phyloP scores from a whole-genome alignment of 306 rosid genomes.

The Corylus avellana region DNA sequence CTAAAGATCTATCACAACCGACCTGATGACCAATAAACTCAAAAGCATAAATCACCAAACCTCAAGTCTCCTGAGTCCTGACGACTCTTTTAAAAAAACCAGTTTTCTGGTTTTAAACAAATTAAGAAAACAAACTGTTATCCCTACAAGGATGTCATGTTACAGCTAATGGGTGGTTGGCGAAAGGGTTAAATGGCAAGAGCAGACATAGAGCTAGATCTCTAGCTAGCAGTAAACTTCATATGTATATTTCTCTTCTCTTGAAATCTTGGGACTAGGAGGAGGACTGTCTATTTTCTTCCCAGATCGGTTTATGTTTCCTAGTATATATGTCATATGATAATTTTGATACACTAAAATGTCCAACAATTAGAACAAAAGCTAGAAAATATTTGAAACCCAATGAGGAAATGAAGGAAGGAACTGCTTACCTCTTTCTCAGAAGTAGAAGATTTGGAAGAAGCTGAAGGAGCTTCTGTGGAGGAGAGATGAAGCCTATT shows the following conservation, averaged over 20 bases:
- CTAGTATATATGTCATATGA: background rate
- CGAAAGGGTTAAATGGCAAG: background rate
- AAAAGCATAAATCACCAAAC: background rate
- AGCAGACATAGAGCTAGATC: background rate
- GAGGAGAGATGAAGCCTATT: constrained; percentile 51
- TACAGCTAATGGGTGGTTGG: background rate
- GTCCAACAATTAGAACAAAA: background rate
- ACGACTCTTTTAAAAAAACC: background rate
- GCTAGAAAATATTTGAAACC: background rate
- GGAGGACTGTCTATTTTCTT: background rate
- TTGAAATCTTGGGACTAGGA: background rate
- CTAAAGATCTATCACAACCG: background rate
- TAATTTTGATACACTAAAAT: background rate
- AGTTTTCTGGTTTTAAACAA: too few species aligned
- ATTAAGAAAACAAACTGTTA: too few species aligned
- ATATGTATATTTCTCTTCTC: too few species aligned
- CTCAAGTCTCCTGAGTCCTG: background rate
- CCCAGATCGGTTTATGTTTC: background rate
- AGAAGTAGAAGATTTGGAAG: constrained; percentile 6
- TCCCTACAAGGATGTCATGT: background rate
- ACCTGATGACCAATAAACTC: background rate
- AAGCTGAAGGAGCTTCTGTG: constrained; percentile 43
- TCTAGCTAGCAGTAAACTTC: too few species aligned
- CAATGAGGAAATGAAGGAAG: background rate
- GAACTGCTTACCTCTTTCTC: background rate